phyloP scores from a whole-genome alignment of 2,329 filamentous ascomycete genomes.

The Rugonectria rugulosa region DNA sequence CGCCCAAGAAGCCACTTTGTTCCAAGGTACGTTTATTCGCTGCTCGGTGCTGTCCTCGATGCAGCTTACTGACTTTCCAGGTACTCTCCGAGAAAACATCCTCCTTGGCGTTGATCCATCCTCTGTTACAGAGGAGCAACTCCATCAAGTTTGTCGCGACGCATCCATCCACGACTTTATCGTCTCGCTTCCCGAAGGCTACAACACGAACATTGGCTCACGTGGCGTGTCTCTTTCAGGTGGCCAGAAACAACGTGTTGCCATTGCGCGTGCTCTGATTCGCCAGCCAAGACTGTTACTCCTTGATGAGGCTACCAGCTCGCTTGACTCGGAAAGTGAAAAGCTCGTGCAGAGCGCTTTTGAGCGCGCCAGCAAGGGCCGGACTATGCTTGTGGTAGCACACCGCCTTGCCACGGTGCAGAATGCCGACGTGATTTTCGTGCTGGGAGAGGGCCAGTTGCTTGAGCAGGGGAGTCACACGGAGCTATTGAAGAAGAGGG shows the following conservation, averaged over 20 bases:
- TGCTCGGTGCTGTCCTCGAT: neutral
- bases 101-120: slow-evolving; percentile 67
- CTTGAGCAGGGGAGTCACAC: slow-evolving; percentile 61
- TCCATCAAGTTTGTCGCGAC: slow-evolving; percentile 63
- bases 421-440: slow-evolving; percentile 81
- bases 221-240: slow-evolving; percentile 72
- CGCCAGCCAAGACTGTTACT: slow-evolving; percentile 71
- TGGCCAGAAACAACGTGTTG: slow-evolving; percentile 76
- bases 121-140: slow-evolving; percentile 57
- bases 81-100: slow-evolving; percentile 74
- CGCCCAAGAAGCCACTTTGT: slow-evolving; percentile 77
- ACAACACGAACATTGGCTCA: slow-evolving; percentile 72
- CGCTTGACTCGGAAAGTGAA: slow-evolving; percentile 70
- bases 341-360: slow-evolving; percentile 72
- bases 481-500: slow-evolving; percentile 59
- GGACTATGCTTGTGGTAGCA: slow-evolving; percentile 78
- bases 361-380: slow-evolving; percentile 65
- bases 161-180: slow-evolving; percentile 79
- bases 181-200: slow-evolving; percentile 70
- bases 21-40: slow-evolving; percentile 58
- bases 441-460: slow-evolving; percentile 70
- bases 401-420: slow-evolving; percentile 80
- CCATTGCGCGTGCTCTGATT: slow-evolving; percentile 73
- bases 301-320: slow-evolving; percentile 77
- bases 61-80: slow-evolving; percentile 32